These are phyloP conservation scores for Chenopodium berlandieri DNA, from an alignment of 148 eudicot species.

Conservation along the genomic window DNA sequence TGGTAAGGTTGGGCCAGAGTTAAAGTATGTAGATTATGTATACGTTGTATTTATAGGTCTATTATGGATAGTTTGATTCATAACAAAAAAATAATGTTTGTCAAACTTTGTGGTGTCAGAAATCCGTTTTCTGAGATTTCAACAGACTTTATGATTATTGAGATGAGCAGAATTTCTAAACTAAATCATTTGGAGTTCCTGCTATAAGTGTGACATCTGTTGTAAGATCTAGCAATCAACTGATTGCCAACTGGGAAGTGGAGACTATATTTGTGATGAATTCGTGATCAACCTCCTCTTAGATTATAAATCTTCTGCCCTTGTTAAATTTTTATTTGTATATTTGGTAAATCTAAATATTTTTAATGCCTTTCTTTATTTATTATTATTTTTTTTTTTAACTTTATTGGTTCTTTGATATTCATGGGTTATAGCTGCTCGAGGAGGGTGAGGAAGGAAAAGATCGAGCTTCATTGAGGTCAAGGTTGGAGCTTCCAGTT, in stretches of 20 bases:
- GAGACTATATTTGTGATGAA: background rate
- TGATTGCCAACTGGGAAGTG: background rate
- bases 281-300: background rate
- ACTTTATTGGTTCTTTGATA: conserved; percentile 7
- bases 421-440: conserved; percentile 47
- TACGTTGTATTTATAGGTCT: too few species aligned
- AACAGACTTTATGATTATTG: background rate
- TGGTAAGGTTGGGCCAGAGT: too few species aligned
- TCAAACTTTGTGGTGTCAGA: background rate
- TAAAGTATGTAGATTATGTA: too few species aligned
- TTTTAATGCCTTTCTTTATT: background rate
- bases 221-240: background rate
- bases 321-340: background rate
- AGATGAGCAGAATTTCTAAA: background rate
- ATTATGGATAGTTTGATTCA: too few species aligned
- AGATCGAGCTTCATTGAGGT: conserved; percentile 69
- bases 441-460: conserved; percentile 96
- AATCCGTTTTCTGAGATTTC: background rate
- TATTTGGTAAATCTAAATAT: background rate
- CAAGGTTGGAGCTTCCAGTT: conserved; percentile 95
- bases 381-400: background rate
- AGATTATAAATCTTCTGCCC: background rate
- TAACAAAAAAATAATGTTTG: background rate
- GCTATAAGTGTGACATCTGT: background rate
- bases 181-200: background rate